Base-by-base conservation (phyloP, 257 asterid species). In the Fraxinus excelsior region DNA sequence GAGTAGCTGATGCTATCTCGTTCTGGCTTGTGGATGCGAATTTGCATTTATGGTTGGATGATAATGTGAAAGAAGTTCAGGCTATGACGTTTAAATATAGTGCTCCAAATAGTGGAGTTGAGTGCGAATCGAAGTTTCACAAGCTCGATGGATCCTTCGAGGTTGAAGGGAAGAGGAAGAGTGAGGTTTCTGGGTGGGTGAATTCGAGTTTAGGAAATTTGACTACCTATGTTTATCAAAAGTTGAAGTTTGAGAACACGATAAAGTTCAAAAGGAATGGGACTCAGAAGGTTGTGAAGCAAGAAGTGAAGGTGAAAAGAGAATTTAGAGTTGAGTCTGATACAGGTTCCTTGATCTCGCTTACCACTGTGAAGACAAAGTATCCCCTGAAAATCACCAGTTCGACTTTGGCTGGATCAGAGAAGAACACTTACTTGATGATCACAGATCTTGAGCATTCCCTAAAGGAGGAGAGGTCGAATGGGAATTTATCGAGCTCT, bases 1-100 rank as follows among this genome's bases (percentile, higher is more conserved):
- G 83, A 29, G 96, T 95, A 5, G 86, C 84, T 0, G 89, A 90
- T n/a, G 88, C 93, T 12, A 80, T 90, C 67, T 72, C 94, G 1
- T 93, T 80, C 81, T 95, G 99, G 99, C 85, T 95, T 0, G 91
- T 91, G 46, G 84, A 91, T 76, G 99, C 96, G 0, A 95, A 89
- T 84, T 72, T 95, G 83, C 97, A 95, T 75, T 73, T 95, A 9
- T 95, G 99, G 98, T 64, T 95, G 42, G 98, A 95, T 76, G 81
- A 81, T 13, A 74, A 80, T 0, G 78, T 81, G 4, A 75, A 69
- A 16, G 62, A 69, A 60, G 96, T 93, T 44, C 90, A 81, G 32
- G 98, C 98, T 16, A 79, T 82, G 53, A 81, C 81, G 0, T 67
- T 85, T 31, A 81, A 58, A 69, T 82, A 71, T 28, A 76, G 75